Percentiles rank a stretch among this genome's conserved stretches.
These are phyloP conservation scores for Cladobotryum mycophilum DNA, from an alignment of 2,329 filamentous ascomycete genomes.

Conservation along the genomic window DNA sequence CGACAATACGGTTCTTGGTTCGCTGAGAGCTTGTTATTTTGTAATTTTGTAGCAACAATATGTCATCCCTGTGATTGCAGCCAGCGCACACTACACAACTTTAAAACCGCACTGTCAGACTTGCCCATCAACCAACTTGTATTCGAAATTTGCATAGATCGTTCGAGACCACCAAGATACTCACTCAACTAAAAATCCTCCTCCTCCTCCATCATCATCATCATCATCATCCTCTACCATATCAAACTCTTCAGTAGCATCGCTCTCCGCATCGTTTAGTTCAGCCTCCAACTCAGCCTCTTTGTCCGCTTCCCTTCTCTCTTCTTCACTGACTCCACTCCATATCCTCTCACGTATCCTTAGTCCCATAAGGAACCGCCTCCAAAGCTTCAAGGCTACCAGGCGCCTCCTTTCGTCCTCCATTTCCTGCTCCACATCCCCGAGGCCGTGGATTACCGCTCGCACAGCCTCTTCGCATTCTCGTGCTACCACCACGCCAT, in stretches of 20 bases:
- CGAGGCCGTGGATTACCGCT: slow-evolving; percentile 61
- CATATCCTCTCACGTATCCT: slow-evolving; percentile 70
- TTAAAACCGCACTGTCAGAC: no score
- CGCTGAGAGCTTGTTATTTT: no score
- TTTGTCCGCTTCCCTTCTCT: slow-evolving; percentile 34
- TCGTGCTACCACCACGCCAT: slow-evolving; percentile 68
- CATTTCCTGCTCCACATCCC: slow-evolving; percentile 57
- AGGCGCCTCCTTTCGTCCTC: slow-evolving; percentile 67
- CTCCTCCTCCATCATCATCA: slow-evolving; percentile 39
- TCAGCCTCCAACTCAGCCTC: slow-evolving; percentile 32
- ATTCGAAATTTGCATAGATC: no score
- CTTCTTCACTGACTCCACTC: slow-evolving; percentile 45
- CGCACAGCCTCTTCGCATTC: slow-evolving; percentile 67
- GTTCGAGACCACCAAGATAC: no score
- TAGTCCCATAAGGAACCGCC: slow-evolving; percentile 68
- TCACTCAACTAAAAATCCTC: slow-evolving; percentile 38
- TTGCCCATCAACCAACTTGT: no score
- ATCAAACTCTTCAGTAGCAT: slow-evolving; percentile 38
- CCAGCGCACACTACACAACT: no score
- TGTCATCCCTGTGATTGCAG: no score
- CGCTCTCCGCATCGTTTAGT: slow-evolving; percentile 31
- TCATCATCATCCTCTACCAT: slow-evolving; percentile 35
- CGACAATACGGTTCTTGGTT: no score
- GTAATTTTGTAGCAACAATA: no score
- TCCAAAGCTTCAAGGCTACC: slow-evolving; percentile 60